Percentiles rank a stretch among this genome's conserved stretches.
Evolutionary conservation across 345 rosid species (phyloP).

Genomic region (Salix caprea): DNA sequence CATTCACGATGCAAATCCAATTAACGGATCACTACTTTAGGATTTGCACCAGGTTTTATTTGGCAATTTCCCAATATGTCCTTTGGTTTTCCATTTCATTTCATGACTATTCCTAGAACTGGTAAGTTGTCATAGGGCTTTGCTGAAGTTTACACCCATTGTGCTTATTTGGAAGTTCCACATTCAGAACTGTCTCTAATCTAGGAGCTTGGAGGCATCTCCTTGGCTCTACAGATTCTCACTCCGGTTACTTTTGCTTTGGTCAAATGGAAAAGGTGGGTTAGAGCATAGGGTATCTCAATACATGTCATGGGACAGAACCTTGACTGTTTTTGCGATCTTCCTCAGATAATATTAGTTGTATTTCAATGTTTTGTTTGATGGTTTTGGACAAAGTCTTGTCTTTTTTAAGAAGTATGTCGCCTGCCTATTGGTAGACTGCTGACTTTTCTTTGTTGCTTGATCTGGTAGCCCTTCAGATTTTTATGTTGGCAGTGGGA

Average conservation of each 20-base stretch:
- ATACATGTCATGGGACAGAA: background rate
- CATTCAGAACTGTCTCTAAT: too few species aligned
- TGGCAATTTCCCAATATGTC: background rate
- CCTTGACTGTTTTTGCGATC: background rate
- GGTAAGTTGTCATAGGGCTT: background rate
- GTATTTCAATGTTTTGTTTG: background rate
- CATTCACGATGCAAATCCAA: background rate
- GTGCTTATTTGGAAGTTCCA: too few species aligned
- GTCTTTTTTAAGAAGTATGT: background rate
- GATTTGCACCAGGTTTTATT: background rate
- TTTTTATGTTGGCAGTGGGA: conserved; percentile 19
- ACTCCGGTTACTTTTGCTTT: background rate
- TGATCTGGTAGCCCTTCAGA: conserved; percentile 28
- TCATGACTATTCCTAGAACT: background rate
- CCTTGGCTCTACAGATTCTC: too few species aligned
- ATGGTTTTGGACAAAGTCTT: background rate
- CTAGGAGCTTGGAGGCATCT: too few species aligned
- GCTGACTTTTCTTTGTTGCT: conserved; percentile 16
- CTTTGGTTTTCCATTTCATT: background rate
- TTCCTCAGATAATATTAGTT: background rate
- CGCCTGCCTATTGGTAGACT: background rate
- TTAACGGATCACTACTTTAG: background rate
- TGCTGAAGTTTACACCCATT: background rate
- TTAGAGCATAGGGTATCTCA: background rate
- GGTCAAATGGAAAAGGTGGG: background rate